Evolutionary conservation across 495 filamentous ascomycete species (phyloP), one percentile per base, ranked within the genome.

Genomic region (Delitschia confertaspora): DNA sequence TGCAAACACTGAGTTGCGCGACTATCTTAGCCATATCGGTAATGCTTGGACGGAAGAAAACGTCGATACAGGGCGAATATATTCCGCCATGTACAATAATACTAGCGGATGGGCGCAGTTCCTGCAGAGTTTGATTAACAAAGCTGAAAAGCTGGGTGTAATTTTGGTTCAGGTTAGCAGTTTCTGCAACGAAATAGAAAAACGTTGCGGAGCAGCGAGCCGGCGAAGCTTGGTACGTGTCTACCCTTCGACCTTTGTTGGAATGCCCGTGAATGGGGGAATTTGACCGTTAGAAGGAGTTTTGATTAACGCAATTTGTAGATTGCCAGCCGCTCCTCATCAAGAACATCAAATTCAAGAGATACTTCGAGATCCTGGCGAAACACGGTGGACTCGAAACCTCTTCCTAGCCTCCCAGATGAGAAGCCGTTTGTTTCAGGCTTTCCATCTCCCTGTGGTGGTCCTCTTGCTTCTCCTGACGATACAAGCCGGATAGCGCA

Each of bases 1-100:
- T 45, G 84, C 85, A 2, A 85, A 82, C 30, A 73, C 76, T 33
- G 82, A 83, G 38, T 75, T 95, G 17, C 79, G 78, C 45, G 70
- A 75, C 38, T 95, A 94, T 59, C 64, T 98, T 29, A 66, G 69
- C 2, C 64, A 73, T 32, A 54, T 78, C 3, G 72, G 82, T 22
- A 67, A 78, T 33, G 70, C 79, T 26, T 72, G 75, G 60, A 42
- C 53, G 8, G 34, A 47, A 9, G 45, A 51, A 3, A 53, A 59
- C 16, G 45, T 52, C 5, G 61, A 55, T n/a, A 40, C 61, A 9
- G 38, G 34, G 1, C 45, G 43, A 6, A 62, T 65, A 3, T 61
- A 57, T 35, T 30, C 39, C 0, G 59, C 58, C 11, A 67, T 67
- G 63, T 53, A 53, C 18, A 63, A 58, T 4, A 66, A 66, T 40